phyloP scores from a whole-genome alignment of 805 yeast genomes.

The Vanderwaltozyma polyspora region DNA sequence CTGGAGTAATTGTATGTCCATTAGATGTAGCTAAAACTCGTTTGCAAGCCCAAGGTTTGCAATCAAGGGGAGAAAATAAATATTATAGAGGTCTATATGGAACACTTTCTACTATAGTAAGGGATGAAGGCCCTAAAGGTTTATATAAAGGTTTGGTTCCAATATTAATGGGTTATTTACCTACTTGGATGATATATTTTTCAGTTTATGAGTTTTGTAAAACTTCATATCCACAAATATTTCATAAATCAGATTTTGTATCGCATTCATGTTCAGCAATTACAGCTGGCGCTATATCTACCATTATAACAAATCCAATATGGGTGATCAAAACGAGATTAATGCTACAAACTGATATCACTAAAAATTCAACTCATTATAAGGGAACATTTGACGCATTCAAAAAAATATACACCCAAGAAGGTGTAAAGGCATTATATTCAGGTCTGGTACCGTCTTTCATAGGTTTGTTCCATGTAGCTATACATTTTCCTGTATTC shows the following conservation, averaged over 20 bases:
- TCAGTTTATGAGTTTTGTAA: slow-evolving; percentile 79
- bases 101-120: slow-evolving; percentile 53
- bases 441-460: slow-evolving; percentile 85
- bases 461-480: slow-evolving; percentile 85
- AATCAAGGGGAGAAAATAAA: slow-evolving; percentile 14
- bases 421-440: slow-evolving; percentile 74
- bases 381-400: slow-evolving; percentile 79
- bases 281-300: slow-evolving; percentile 79
- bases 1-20: slow-evolving; percentile 90
- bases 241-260: slow-evolving; percentile 28
- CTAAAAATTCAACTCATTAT: slow-evolving; percentile 28
- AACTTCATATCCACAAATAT: slow-evolving; percentile 35
- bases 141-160: slow-evolving; percentile 86
- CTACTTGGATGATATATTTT: slow-evolving; percentile 96
- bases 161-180: slow-evolving; percentile 86
- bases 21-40: slow-evolving; percentile 91
- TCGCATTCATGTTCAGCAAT: slow-evolving; percentile 50
- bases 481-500: slow-evolving; percentile 90
- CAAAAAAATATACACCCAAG: slow-evolving; percentile 60
- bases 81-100: slow-evolving; percentile 51
- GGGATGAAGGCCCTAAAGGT: slow-evolving; percentile 75
- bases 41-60: slow-evolving; percentile 80
- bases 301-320: slow-evolving; percentile 81
- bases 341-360: slow-evolving; percentile 60
- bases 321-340: slow-evolving; percentile 96